These are phyloP conservation scores for Epichloe gansuensis DNA, from an alignment of 2,329 filamentous ascomycete species.

Conservation along the genomic window DNA sequence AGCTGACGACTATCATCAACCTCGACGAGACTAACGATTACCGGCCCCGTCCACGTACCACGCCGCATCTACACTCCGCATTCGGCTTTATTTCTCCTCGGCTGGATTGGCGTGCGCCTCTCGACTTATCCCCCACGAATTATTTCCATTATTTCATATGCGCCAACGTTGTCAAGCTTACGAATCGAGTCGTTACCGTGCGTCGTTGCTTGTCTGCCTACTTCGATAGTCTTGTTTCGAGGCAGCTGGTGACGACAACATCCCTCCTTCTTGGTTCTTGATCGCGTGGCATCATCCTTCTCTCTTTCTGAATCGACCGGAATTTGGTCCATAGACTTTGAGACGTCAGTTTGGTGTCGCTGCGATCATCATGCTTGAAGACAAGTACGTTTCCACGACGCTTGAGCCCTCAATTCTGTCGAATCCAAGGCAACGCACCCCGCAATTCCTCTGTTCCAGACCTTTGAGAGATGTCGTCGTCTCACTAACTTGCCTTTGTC, in stretches of 20 bases:
- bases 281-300: not conserved
- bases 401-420: not conserved
- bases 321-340: not conserved
- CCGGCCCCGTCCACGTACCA: not conserved
- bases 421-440: not conserved
- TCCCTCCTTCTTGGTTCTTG: not conserved
- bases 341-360: not conserved
- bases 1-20: not conserved
- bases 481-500: not conserved
- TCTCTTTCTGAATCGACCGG: not conserved
- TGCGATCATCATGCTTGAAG: constrained; percentile 21
- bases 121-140: not conserved
- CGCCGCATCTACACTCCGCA: not conserved
- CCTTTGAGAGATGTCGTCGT: too few species aligned
- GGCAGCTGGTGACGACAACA: constrained; percentile 1
- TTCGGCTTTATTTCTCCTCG: not conserved
- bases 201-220: not conserved
- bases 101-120: constrained; percentile 1
- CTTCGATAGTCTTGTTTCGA: not conserved
- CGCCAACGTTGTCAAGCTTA: not conserved
- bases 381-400: constrained; percentile 21
- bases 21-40: constrained; percentile 1
- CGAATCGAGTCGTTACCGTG: not conserved
- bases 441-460: not conserved
- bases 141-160: not conserved